These are phyloP conservation scores for Acacia pycnantha DNA, from an alignment of 331 rosid species.

Conservation along the genomic window DNA sequence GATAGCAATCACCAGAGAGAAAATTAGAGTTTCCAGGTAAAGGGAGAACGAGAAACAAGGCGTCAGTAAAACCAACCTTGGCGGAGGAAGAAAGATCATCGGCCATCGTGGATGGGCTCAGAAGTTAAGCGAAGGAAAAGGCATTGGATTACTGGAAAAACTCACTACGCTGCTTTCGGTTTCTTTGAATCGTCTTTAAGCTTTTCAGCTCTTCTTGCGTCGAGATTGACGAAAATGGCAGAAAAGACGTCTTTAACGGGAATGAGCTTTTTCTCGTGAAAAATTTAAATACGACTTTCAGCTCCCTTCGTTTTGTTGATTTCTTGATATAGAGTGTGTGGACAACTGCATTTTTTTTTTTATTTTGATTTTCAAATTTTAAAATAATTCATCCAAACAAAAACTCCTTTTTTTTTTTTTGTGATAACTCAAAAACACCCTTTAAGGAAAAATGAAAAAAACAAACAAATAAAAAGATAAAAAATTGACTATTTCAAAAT, in stretches of 20 bases:
- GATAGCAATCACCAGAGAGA: constrained; percentile 1
- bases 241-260: constrained; percentile 37
- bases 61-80: constrained; percentile 52
- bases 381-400: background rate
- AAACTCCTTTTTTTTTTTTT: too few relatives aligned
- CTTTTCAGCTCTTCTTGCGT: constrained; percentile 44
- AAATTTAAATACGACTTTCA: background rate
- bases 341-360: too few relatives aligned
- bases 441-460: too few relatives aligned
- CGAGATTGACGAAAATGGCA: constrained; percentile 30
- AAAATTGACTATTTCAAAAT: background rate
- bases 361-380: too few relatives aligned
- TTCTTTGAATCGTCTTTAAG: constrained; percentile 25
- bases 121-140: constrained; percentile 56
- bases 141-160: constrained; percentile 48
- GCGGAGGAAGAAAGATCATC: constrained; percentile 71
- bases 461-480: too few relatives aligned
- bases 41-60: background rate
- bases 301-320: background rate
- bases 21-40: constrained; percentile 24
- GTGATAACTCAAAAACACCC: too few relatives aligned
- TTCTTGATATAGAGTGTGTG: background rate
- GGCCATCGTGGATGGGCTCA: constrained; percentile 78
- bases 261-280: constrained; percentile 34
- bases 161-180: background rate